Evolutionary conservation across 345 rosid species (phyloP).

Genomic region (Brassica cretica): DNA sequence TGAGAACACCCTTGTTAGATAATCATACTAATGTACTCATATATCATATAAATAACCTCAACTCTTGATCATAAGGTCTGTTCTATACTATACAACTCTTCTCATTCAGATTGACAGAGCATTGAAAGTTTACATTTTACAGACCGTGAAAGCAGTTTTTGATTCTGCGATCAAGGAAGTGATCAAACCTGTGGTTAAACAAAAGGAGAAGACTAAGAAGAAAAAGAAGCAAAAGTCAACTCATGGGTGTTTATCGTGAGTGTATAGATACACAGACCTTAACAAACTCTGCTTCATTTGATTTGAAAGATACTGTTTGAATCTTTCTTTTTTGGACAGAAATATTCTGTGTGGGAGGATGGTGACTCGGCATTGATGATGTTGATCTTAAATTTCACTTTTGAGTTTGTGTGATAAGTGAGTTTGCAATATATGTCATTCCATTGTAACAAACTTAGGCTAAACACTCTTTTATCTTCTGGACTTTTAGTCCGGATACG

Average conservation of each 20-base stretch:
- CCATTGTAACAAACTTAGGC: no score
- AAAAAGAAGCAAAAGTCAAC: constrained; percentile 46
- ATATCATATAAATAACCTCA: neutral
- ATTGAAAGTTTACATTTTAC: constrained; percentile 26
- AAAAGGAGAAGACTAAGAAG: constrained; percentile 69
- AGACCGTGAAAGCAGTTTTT: constrained; percentile 96
- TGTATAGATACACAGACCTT: constrained; percentile 23
- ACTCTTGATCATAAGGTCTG: neutral
- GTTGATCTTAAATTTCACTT: constrained; percentile 14
- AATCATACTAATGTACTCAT: neutral
- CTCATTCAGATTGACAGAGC: neutral
- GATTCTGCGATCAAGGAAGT: constrained; percentile 95
- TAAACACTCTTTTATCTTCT: no score
- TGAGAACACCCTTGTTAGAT: constrained; percentile 5
- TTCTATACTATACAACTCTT: neutral
- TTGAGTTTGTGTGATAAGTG: constrained; percentile 33
- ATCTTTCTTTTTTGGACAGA: constrained; percentile 16
- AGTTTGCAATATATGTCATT: neutral
- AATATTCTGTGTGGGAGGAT: constrained; percentile 43
- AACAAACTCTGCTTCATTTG: constrained; percentile 13
- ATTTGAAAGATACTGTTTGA: constrained; percentile 15
- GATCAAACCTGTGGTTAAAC: constrained; percentile 74
- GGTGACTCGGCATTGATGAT: constrained; percentile 37
- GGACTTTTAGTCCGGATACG: no score
- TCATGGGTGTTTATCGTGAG: constrained; percentile 78